Base-by-base conservation (phyloP, 1,284 basidiomycete species). In the Papiliotrema flavescens region DNA sequence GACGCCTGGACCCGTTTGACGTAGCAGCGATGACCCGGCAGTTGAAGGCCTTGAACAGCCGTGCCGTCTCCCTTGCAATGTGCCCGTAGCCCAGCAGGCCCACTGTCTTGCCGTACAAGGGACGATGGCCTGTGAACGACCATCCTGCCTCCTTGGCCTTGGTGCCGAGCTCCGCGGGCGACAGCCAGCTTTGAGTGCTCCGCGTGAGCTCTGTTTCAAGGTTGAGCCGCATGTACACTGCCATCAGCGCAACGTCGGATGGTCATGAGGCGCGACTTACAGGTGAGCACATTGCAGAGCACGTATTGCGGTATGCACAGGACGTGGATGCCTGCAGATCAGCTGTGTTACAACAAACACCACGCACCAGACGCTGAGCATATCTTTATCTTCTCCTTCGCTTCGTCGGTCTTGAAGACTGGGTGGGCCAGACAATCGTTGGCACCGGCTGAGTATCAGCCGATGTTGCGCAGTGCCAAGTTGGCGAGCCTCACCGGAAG, bases 1-100 rank as follows among this genome's bases (percentile, higher is more conserved):
- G 56, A 39, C 55, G 57, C 22, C 63, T 59, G 49, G 60, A 47
- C 1, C 76, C 74, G 11, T 48, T 59, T 14, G 73, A 70, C 51
- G 74, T 77, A 9, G 75, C 76, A 26, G 74, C 76, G 32, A 77
- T 69, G 42, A 77, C 58, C 17, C 63, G 51, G 22, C 65, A 60
- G 11, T 70, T 69, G 45, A 76, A 67, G 8, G 66, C 67, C 44
- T 70, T 62, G 32, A 76, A 60, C 26, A 76, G 49, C 0, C 75
- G 56, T 14, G 73, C 75, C 0, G 73, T 71, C 56, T 76, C 75
- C 8, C 74, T 56, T 2, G 57, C 73, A 37, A 75, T 72, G 54
- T 73, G 66, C 9, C 65, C 69, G 54, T 71, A 67, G 11, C 67
- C 64, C 17, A 66, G 54, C 23, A 69, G 36, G 44, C 67, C 67